Conservation (phyloP, 768 basidiomycete species). For the Suillus variegatus region DNA sequence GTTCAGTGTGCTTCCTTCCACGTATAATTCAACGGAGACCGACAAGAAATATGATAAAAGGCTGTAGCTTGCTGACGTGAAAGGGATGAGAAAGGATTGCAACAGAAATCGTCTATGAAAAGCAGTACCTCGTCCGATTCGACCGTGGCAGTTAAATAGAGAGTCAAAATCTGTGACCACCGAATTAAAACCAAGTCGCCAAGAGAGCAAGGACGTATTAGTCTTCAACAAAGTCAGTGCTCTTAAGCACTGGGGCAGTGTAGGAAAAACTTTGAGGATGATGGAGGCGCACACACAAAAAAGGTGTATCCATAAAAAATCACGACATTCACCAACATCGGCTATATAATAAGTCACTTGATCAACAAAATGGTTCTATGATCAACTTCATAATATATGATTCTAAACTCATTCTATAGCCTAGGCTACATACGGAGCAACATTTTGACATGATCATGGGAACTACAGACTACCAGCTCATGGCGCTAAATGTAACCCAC, state of each 20-base stretch:
- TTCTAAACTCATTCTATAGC: neutral
- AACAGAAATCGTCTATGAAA: slow-evolving; percentile 3
- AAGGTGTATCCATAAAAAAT: slow-evolving; percentile 10
- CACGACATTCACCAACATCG: slow-evolving; percentile 11
- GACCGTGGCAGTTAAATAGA: slow-evolving; percentile 7
- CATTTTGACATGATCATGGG: neutral
- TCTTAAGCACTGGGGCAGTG: slow-evolving; percentile 1
- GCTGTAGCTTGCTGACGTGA: slow-evolving; percentile 6
- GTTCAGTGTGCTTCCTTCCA: neutral
- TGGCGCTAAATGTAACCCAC: too few relatives aligned
- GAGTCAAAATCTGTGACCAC: neutral
- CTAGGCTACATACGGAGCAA: neutral
- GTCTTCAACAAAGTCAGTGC: neutral
- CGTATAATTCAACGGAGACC: neutral
- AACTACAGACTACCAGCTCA: too few relatives aligned
- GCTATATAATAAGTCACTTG: slow-evolving; percentile 5
- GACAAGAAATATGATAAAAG: neutral
- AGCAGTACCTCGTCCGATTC: slow-evolving; percentile 11
- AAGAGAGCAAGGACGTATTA: neutral
- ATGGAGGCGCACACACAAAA: slow-evolving; percentile 7
- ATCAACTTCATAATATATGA: slow-evolving; percentile 2
- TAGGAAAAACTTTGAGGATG: slow-evolving; percentile 9
- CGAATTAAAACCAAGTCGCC: slow-evolving; percentile 12
- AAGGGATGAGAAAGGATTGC: slow-evolving; percentile 12
- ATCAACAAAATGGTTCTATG: neutral